Evolutionary conservation across 2,329 filamentous ascomycete genomes (phyloP).

Genomic region (Colletotrichum euphorbiae): DNA sequence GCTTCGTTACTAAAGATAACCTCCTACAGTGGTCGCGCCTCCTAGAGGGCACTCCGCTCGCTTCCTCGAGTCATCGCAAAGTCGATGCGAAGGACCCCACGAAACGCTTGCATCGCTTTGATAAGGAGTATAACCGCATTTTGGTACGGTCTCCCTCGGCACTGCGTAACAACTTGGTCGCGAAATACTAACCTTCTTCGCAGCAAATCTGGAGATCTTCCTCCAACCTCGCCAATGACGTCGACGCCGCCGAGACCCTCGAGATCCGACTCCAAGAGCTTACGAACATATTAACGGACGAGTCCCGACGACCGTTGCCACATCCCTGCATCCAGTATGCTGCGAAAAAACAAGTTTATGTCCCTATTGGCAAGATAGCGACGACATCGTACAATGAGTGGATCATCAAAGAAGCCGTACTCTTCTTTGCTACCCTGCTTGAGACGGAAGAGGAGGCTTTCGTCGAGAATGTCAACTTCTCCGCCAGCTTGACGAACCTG

Average conservation of each 20-base stretch:
- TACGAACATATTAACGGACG: conserved; percentile 83
- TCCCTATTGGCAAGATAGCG: conserved; percentile 89
- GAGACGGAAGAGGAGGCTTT: conserved; percentile 98
- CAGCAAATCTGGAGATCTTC: conserved; percentile 68
- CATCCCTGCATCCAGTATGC: conserved; percentile 93
- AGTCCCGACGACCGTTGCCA: conserved; percentile 86
- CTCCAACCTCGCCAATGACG: conserved; percentile 69
- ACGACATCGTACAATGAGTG: conserved; percentile 85
- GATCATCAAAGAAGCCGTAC: conserved; percentile 85
- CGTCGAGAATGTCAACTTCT: conserved; percentile 86
- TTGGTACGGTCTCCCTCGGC: conserved; percentile 57
- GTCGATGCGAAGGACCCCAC: conserved; percentile 72
- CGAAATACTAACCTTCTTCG: background rate
- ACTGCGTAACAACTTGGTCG: background rate
- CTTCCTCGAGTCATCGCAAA: conserved; percentile 65
- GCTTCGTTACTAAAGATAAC: conserved; percentile 5
- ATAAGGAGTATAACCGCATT: conserved; percentile 73
- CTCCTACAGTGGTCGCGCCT: conserved; percentile 72
- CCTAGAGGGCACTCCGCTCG: conserved; percentile 71
- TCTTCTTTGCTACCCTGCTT: conserved; percentile 90
- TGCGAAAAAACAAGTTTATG: conserved; percentile 87
- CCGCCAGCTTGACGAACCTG: conserved; percentile 87
- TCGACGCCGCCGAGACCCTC: conserved; percentile 71
- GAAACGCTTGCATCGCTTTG: conserved; percentile 73
- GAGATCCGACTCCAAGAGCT: conserved; percentile 73